Conservation (phyloP, 805 yeast species). For the Candida dajiaensis region DNA sequence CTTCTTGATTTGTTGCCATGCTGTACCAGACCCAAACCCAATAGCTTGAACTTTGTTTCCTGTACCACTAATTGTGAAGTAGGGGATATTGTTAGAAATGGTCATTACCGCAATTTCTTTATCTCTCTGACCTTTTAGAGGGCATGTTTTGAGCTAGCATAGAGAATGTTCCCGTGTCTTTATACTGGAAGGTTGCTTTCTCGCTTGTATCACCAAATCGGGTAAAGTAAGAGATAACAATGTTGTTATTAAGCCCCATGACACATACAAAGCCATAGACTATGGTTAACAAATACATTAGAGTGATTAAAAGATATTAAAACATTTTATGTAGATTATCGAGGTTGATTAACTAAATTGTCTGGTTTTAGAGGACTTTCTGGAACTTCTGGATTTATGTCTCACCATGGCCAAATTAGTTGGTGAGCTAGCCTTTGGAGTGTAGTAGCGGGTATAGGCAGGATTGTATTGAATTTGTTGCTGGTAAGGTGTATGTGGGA, state of each 20-base stretch:
- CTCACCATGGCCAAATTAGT: slow-evolving; percentile 1
- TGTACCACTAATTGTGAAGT: slow-evolving; percentile 26
- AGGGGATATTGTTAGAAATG: slow-evolving; percentile 7
- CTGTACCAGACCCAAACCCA: slow-evolving; percentile 37
- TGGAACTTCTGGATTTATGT: not conserved
- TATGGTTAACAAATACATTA: not conserved
- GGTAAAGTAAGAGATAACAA: not conserved
- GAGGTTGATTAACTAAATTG: not conserved
- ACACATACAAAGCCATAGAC: not conserved
- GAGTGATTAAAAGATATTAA: not conserved
- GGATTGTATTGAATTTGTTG: slow-evolving; percentile 18
- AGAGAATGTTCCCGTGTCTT: not conserved
- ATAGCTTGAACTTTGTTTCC: slow-evolving; percentile 35
- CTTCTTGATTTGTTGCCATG: slow-evolving; percentile 34
- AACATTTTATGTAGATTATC: too few relatives aligned
- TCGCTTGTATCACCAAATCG: not conserved
- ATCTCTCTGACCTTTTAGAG: too few relatives aligned
- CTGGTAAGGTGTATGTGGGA: slow-evolving; percentile 18
- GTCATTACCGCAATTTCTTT: not conserved
- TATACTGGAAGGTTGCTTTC: not conserved
- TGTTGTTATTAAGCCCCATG: not conserved
- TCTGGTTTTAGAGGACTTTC: not conserved
- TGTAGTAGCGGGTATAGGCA: slow-evolving; percentile 17
- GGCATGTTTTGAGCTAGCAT: not conserved
- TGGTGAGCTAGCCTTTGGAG: slow-evolving; percentile 19